These are phyloP conservation scores for Pyrenopolyporus hunteri DNA, from an alignment of 495 filamentous ascomycete genomes.

Conservation along the genomic window DNA sequence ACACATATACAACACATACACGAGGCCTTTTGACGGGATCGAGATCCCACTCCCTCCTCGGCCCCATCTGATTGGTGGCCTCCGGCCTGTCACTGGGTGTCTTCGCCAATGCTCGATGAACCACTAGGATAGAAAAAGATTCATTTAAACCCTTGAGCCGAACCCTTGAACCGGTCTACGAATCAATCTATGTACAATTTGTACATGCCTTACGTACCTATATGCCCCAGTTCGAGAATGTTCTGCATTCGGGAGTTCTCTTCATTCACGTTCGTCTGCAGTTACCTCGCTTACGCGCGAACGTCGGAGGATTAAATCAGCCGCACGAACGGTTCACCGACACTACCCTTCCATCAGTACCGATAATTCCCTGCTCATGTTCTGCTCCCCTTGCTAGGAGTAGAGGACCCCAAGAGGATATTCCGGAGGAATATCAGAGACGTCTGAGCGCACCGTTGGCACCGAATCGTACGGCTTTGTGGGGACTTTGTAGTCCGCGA, in stretches of 20 bases:
- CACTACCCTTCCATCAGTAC: neutral
- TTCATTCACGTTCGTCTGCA: neutral
- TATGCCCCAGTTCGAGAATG: conserved; percentile 6
- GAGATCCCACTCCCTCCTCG: conserved; percentile 30
- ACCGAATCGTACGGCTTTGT: conserved; percentile 44
- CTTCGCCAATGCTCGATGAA: conserved; percentile 16
- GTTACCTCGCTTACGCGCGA: neutral
- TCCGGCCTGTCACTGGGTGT: conserved; percentile 15
- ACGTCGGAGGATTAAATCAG: conserved; percentile 13
- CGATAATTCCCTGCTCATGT: conserved; percentile 1
- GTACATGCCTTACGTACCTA: too few species aligned
- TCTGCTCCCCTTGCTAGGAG: neutral
- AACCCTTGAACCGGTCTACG: conserved; percentile 22
- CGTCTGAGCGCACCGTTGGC: conserved; percentile 51
- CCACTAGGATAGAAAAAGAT: conserved; percentile 15
- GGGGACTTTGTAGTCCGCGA: conserved; percentile 47
- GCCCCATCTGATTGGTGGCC: neutral
- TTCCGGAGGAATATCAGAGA: conserved; percentile 44
- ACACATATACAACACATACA: too few species aligned
- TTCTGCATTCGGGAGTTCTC: conserved; percentile 5
- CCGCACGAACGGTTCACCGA: conserved; percentile 8
- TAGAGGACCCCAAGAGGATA: conserved; percentile 53
- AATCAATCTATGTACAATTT: too few species aligned
- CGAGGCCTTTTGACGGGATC: conserved; percentile 29
- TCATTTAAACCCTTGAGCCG: conserved; percentile 27